Base-by-base conservation (phyloP, 495 filamentous ascomycete genomes). In the Parathielavia hyrcaniae region DNA sequence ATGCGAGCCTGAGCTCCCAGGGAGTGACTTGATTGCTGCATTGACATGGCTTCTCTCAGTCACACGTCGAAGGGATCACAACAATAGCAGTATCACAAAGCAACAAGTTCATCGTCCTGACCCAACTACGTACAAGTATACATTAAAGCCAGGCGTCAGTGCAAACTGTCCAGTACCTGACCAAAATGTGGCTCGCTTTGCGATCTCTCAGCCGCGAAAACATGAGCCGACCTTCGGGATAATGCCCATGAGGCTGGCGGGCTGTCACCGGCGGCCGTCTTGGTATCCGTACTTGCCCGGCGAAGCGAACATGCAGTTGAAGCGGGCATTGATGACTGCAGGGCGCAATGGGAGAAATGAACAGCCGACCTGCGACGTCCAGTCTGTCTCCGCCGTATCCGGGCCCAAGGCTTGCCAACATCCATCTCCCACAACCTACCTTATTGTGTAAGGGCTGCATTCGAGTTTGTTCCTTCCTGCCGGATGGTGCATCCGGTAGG, bases 351-450 rank as follows among this genome's bases (percentile, higher is more conserved):
- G 44, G 32, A 16, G 44, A 30, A 11, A 5, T 12, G 8, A 49
- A 39, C 34, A 22, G 13, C 17, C 34, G 34, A 4, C 16, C 16
- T 39, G 54, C 44, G 54, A 41, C 54, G 35, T 49, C 44, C n/a
- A n/a, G n/a, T 49, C 54, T 32, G 54, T 56, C 30, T n/a, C n/a
- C n/a, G n/a, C n/a, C 34, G 41, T 20, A 26, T 47, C 43, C 41
- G 41, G 43, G 30, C 10, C 53, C 32, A 46, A n/a, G 53, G 30
- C 13, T 47, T 32, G 32, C 5, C 16, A 54, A 22, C 26, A n/a
- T n/a, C n/a, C 17, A 9, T 16, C 30, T 14, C 36, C 14, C 14
- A 53, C 26, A 6, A 30, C 26, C 26, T 30, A n/a, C n/a, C n/a
- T n/a, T n/a, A n/a, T n/a, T n/a, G n/a, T n/a, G n/a, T n/a, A n/a